phyloP scores from a whole-genome alignment of 2,329 filamentous ascomycete genomes.

The Gliomastix tumulicola region DNA sequence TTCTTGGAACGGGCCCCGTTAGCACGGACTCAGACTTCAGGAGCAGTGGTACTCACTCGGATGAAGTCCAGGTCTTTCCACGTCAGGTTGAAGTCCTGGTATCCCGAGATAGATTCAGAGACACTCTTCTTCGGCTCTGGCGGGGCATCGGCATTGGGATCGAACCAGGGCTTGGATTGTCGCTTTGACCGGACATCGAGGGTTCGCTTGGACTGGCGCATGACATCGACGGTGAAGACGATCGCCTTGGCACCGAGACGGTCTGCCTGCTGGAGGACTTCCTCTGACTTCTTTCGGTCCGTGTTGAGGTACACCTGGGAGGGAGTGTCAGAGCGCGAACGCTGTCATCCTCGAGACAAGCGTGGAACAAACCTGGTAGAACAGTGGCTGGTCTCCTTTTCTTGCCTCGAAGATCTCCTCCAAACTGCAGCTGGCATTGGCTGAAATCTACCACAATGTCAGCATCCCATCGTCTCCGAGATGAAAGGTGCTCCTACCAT shows the following conservation, averaged over 20 bases:
- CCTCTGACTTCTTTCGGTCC: slow-evolving; percentile 19
- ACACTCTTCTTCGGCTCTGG: neutral
- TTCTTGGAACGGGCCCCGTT: slow-evolving; percentile 1
- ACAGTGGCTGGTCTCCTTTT: slow-evolving; percentile 19
- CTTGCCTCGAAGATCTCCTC: slow-evolving; percentile 22
- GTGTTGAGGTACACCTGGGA: slow-evolving; percentile 18
- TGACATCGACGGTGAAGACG: slow-evolving; percentile 25
- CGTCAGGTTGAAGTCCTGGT: neutral
- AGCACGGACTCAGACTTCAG: neutral
- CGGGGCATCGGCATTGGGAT: neutral
- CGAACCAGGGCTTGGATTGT: neutral
- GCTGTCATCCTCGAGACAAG: too few species aligned
- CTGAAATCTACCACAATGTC: slow-evolving; percentile 1
- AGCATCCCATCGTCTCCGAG: neutral
- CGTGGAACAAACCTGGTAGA: slow-evolving; percentile 20
- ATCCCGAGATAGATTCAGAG: neutral
- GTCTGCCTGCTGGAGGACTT: slow-evolving; percentile 20
- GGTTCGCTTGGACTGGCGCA: neutral
- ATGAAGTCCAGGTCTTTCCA: neutral
- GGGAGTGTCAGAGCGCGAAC: too few species aligned
- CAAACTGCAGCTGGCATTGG: slow-evolving; percentile 17
- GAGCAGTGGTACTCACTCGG: neutral
- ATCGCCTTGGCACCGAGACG: slow-evolving; percentile 25
- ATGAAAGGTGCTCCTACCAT: slow-evolving; percentile 10
- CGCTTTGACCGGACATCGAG: neutral